Percentiles rank a stretch among this genome's conserved stretches.
Evolutionary conservation across 192 early-diverging fungal species (phyloP).

Genomic region (Mortierella antarctica): DNA sequence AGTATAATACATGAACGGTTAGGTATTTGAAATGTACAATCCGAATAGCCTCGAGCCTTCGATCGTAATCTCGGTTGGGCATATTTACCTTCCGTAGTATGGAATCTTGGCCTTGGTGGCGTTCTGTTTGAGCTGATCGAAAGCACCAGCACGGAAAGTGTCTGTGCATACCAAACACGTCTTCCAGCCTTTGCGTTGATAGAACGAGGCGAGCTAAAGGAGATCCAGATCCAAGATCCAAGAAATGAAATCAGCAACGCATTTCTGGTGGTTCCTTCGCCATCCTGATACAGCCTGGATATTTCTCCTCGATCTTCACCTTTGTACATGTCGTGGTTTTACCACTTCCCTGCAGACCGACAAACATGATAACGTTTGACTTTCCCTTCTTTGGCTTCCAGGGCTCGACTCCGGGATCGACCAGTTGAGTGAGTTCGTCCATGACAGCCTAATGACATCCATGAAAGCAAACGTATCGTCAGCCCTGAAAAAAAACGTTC

Average conservation of each 20-base stretch:
- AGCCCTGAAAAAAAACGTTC: neutral
- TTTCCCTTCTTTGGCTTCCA: constrained; percentile 88
- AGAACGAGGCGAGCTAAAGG: constrained; percentile 79
- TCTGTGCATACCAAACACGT: constrained; percentile 93
- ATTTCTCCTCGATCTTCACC: constrained; percentile 11
- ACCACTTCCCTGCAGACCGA: constrained; percentile 94
- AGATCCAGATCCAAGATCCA: neutral
- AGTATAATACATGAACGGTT: neutral
- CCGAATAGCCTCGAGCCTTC: neutral
- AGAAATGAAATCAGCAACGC: neutral
- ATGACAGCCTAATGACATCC: constrained; percentile 72
- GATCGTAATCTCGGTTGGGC: too few species aligned
- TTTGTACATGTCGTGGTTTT: constrained; percentile 99
- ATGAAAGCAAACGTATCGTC: neutral
- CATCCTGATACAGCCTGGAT: neutral
- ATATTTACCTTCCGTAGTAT: constrained; percentile 80
- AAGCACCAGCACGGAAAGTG: constrained; percentile 98
- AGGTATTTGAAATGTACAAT: neutral
- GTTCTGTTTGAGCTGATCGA: constrained; percentile 98
- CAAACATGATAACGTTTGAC: constrained; percentile 95
- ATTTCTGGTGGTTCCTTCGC: neutral
- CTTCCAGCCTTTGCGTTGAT: constrained; percentile 96
- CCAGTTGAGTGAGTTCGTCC: constrained; percentile 88
- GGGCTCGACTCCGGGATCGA: constrained; percentile 89
- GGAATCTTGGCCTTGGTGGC: constrained; percentile 98